Evolutionary conservation across 352 stramenopile genomes (phyloP), one percentile per base, ranked within the genome.

Genomic region (Globisporangium spiculum): DNA sequence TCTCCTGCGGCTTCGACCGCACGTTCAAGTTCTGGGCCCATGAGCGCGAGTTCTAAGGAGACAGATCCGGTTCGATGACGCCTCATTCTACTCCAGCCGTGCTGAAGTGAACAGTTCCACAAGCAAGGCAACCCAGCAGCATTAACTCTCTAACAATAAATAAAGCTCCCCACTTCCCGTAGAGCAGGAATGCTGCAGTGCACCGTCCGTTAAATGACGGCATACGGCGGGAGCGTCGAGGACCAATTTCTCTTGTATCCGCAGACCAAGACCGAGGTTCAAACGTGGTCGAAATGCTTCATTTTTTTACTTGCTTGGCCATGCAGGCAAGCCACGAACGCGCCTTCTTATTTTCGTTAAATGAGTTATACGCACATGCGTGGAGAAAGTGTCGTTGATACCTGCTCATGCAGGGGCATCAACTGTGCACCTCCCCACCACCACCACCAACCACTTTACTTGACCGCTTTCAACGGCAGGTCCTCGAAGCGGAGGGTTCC

Each of bases 1-100:
- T 97, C 16, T 96, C 91, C 4, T 96, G 87, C 58, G 91, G 90
- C 7, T 96, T 96, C 57, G 93, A 98, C 59, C 88, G 92, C 46
- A 98, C 93, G 8, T 96, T 97, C 70, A 98, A 98, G 75, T 83
- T 95, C 7, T 98, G 93, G 93, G 90, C 90, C 6, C 90, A 96
- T 63, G 86, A 97, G 64, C 89, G 80, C 63, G 91, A 97, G 67
- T 97, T 96, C 66, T 97, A 87, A 70, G 38, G 38, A 46, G 38
- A 7, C 12, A 44, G 24, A 52, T 7, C 44, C 22, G 44, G 2
- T 12, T 24, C 1, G 7, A 24, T 24, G 32, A 38, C 32, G 44
- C 44, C 44, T 52, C 44, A 24, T 52, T 52, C 18, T 16, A 10
- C 3, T 10, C 18, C 9, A 2, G 20, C 10, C 9, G 5, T 9